Evolutionary conservation across 139 green algal genomes (phyloP).

Genomic region (Coelastrella sp.): DNA sequence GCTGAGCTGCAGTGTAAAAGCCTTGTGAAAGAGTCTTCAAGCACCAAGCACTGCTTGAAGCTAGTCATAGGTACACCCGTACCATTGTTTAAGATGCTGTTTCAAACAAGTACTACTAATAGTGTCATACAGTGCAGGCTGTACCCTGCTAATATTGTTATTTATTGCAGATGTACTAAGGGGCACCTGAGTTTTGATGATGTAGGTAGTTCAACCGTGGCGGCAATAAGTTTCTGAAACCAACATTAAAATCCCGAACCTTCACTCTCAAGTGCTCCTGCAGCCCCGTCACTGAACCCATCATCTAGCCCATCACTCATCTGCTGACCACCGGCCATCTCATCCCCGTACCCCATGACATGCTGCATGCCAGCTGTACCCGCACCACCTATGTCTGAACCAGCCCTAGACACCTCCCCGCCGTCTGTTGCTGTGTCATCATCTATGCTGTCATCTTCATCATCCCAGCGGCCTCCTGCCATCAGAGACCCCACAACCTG

Average conservation of each 20-base stretch:
- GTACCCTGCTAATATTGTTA: no score
- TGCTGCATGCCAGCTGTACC: background rate
- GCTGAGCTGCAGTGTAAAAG: no score
- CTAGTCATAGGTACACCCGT: no score
- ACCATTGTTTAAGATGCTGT: no score
- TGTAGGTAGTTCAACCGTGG: no score
- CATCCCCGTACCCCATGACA: background rate
- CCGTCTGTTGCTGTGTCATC: slow-evolving; percentile 74
- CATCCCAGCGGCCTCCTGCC: slow-evolving; percentile 47
- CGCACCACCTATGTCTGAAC: slow-evolving; percentile 6
- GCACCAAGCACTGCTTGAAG: no score
- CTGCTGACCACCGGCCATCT: background rate
- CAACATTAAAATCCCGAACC: slow-evolving; percentile 26
- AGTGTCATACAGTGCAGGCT: no score
- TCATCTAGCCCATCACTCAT: background rate
- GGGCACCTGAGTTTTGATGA: no score
- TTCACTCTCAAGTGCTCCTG: background rate
- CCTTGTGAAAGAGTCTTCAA: no score
- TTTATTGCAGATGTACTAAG: no score
- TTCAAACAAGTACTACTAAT: no score
- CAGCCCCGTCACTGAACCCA: background rate
- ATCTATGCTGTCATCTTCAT: slow-evolving; percentile 68
- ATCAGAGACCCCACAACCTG: slow-evolving; percentile 61
- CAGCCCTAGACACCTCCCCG: slow-evolving; percentile 49
- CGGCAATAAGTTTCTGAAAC: background rate